A percentile compares a stretch with the other conserved stretches of the same genome.
Evolutionary conservation across 2,329 filamentous ascomycete species (phyloP).

Genomic region (Trichoderma polysporum): DNA sequence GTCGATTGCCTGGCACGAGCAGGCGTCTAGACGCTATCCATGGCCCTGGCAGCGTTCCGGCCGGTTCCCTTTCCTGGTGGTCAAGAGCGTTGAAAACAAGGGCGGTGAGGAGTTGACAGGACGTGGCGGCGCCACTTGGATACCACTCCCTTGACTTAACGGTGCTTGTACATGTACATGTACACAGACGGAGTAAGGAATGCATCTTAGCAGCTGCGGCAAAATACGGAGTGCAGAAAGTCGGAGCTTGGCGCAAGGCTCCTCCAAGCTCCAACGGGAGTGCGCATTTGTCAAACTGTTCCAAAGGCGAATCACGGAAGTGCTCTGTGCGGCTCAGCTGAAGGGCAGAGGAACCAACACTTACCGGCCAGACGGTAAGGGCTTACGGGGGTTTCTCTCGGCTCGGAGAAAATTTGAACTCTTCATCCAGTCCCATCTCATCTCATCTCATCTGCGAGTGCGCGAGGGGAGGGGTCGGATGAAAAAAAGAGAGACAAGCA

Average conservation of each 20-base stretch:
- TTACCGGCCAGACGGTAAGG: conserved; percentile 11
- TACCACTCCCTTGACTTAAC: too few species aligned
- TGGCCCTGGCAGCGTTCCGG: not conserved
- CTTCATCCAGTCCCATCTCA: not conserved
- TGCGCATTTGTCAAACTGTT: too few species aligned
- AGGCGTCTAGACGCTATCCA: not conserved
- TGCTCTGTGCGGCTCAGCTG: conserved; percentile 1
- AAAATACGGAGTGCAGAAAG: too few species aligned
- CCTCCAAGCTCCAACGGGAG: too few species aligned
- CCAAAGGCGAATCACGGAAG: not conserved
- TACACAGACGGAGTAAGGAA: not conserved
- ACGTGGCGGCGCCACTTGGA: not conserved
- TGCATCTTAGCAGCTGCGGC: not conserved
- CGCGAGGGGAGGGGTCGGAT: not conserved
- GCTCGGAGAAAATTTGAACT: conserved; percentile 5
- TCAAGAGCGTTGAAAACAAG: not conserved
- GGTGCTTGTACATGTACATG: not conserved
- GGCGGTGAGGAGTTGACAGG: not conserved
- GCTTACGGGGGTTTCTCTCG: not conserved
- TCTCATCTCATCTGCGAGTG: conserved; percentile 1
- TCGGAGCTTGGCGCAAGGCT: too few species aligned
- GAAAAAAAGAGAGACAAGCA: not conserved
- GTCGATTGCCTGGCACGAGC: not conserved
- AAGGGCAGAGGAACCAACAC: not conserved
- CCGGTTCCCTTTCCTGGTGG: not conserved